Percentiles rank a stretch among this genome's conserved stretches.
Evolutionary conservation across 768 basidiomycete species (phyloP).

Genomic region (Psilocybe tampanensis): DNA sequence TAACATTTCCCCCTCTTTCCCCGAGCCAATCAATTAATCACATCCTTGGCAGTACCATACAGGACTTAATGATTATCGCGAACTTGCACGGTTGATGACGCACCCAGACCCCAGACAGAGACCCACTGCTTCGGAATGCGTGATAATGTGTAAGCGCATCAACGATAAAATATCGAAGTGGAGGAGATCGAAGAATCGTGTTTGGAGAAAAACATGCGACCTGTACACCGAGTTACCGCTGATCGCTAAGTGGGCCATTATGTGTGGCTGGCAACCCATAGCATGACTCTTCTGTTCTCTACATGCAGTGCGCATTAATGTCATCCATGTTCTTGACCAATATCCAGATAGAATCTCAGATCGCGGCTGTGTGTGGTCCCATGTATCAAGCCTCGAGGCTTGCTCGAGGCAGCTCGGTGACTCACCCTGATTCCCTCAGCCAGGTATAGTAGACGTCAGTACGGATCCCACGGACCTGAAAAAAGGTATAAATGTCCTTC

Average conservation of each 20-base stretch:
- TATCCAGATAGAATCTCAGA: too few relatives aligned
- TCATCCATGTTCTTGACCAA: too few relatives aligned
- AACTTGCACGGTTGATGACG: slow-evolving; percentile 1
- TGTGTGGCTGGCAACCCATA: neutral
- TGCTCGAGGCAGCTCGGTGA: too few relatives aligned
- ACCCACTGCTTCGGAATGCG: neutral
- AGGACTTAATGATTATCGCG: neutral
- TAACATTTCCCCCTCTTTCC: too few relatives aligned
- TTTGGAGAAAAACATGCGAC: neutral
- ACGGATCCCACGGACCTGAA: too few relatives aligned
- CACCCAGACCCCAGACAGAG: neutral
- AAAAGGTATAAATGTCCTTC: too few relatives aligned
- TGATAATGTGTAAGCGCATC: neutral
- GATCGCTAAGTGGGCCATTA: neutral
- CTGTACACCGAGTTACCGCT: neutral
- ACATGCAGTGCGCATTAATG: too few relatives aligned
- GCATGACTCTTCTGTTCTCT: neutral
- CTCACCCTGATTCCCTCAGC: too few relatives aligned
- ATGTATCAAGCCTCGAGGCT: too few relatives aligned
- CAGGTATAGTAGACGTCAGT: too few relatives aligned
- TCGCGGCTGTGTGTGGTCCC: too few relatives aligned
- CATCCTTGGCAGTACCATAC: slow-evolving; percentile 2
- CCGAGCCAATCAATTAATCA: too few relatives aligned
- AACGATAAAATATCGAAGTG: neutral
- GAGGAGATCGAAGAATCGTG: neutral